Evolutionary conservation across 2,329 filamentous ascomycete species (phyloP).

Genomic region (Cercospora beticola): DNA sequence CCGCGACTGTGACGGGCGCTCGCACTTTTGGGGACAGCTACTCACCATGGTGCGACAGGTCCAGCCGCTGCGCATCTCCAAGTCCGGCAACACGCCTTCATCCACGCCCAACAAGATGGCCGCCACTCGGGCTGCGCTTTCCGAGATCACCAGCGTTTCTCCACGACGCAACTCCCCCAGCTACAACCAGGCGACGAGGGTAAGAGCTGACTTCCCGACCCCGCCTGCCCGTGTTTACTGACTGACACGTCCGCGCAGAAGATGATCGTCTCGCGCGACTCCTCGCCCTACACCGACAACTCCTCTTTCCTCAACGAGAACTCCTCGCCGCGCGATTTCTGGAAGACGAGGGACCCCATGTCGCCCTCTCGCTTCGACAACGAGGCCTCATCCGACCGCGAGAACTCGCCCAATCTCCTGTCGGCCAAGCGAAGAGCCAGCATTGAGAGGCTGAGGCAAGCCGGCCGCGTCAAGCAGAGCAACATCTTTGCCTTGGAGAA

Average conservation of each 20-base stretch:
- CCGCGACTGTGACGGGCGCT: neutral
- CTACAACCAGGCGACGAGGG: conserved; percentile 75
- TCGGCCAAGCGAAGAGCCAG: conserved; percentile 71
- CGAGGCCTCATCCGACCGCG: conserved; percentile 64
- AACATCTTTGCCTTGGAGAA: conserved; percentile 93
- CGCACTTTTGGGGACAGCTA: neutral
- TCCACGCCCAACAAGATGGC: conserved; percentile 63
- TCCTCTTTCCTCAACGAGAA: conserved; percentile 28
- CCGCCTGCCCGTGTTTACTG: conserved; percentile 22
- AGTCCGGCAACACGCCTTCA: conserved; percentile 56
- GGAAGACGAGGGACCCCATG: conserved; percentile 72
- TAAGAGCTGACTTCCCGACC: conserved; percentile 38
- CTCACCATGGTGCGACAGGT: conserved; percentile 50
- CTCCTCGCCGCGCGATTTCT: conserved; percentile 78
- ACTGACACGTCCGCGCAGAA: conserved; percentile 52
- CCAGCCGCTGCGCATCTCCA: conserved; percentile 77
- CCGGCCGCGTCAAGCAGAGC: conserved; percentile 95
- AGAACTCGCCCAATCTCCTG: conserved; percentile 63
- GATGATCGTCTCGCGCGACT: conserved; percentile 67
- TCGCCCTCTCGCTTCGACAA: conserved; percentile 61
- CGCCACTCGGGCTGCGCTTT: conserved; percentile 62
- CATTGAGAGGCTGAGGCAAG: conserved; percentile 91
- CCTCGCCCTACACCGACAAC: conserved; percentile 65
- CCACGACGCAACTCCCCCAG: conserved; percentile 88
- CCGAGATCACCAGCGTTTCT: conserved; percentile 84